Evolutionary conservation across 2,329 filamentous ascomycete genomes (phyloP).

Genomic region (Aspergillus amoenus): DNA sequence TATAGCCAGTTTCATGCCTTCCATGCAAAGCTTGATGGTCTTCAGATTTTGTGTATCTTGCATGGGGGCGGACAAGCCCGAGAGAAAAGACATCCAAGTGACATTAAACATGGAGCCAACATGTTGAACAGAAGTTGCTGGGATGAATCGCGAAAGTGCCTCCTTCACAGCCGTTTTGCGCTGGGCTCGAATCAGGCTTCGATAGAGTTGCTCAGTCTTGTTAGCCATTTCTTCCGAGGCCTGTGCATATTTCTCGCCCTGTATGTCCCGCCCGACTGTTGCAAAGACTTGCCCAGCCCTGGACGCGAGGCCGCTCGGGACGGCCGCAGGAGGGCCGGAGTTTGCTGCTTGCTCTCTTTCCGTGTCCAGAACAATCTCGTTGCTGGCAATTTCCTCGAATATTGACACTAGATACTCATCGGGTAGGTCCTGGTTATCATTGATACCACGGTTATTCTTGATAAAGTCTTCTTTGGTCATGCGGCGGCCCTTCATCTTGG

Average conservation of each 20-base stretch:
- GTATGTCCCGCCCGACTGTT: conserved; percentile 86
- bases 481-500: conserved; percentile 73
- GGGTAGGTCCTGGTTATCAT: conserved; percentile 90
- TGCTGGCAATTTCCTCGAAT: conserved; percentile 84
- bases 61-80: conserved; percentile 86
- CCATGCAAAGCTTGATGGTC: conserved; percentile 86
- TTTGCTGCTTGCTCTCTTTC: conserved; percentile 88
- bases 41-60: conserved; percentile 92
- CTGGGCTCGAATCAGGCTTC: conserved; percentile 87
- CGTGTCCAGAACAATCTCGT: conserved; percentile 93
- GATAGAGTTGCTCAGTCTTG: conserved; percentile 82
- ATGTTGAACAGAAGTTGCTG: conserved; percentile 89
- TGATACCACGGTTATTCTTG: conserved; percentile 98
- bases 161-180: conserved; percentile 72
- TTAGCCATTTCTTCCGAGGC: conserved; percentile 92
- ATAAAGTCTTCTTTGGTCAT: conserved; percentile 99
- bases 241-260: conserved; percentile 89
- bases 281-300: conserved; percentile 85
- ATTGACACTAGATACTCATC: conserved; percentile 88
- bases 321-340: conserved; percentile 62
- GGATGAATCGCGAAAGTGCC: conserved; percentile 74
- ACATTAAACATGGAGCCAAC: conserved; percentile 98
- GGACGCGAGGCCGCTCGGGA: conserved; percentile 69
- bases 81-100: conserved; percentile 99
- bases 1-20: conserved; percentile 92